These are phyloP conservation scores for Albatrellus ellisii DNA, from an alignment of 768 basidiomycete species.

Conservation along the genomic window DNA sequence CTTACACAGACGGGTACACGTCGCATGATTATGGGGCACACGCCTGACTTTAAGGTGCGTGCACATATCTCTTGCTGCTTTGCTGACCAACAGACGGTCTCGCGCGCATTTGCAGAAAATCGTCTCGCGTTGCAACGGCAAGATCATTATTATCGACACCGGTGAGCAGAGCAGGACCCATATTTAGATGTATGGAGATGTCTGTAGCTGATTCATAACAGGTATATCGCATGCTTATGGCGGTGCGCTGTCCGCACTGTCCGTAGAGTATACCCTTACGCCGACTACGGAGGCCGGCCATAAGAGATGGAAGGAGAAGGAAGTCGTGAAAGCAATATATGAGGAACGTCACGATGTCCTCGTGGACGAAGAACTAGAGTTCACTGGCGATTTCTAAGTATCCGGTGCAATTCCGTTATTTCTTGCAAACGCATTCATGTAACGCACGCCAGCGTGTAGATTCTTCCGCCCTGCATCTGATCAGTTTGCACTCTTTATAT, in stretches of 20 bases:
- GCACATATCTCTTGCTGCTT: neutral
- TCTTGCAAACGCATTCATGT: too few species aligned
- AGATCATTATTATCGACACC: constrained; percentile 92
- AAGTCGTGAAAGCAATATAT: constrained; percentile 58
- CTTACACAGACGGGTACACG: constrained; percentile 66
- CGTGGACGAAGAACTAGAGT: constrained; percentile 23
- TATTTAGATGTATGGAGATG: neutral
- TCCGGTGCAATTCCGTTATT: too few species aligned
- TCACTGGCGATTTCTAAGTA: constrained; percentile 4
- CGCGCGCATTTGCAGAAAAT: constrained; percentile 38
- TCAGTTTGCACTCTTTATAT: too few species aligned
- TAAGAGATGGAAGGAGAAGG: constrained; percentile 43
- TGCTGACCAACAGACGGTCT: neutral
- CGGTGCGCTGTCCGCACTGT: constrained; percentile 81
- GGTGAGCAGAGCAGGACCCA: too few species aligned
- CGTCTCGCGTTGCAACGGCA: constrained; percentile 78
- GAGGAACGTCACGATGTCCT: constrained; percentile 35
- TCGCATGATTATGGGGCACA: constrained; percentile 94
- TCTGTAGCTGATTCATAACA: constrained; percentile 15
- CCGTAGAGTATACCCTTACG: constrained; percentile 72
- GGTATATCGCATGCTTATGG: constrained; percentile 96
- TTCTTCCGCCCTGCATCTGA: too few species aligned
- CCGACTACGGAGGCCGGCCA: constrained; percentile 23
- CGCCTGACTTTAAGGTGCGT: constrained; percentile 70
- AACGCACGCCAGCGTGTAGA: too few species aligned